Percentiles rank a stretch among this genome's conserved stretches.
These are phyloP conservation scores for Citrullus mucosospermus DNA, from an alignment of 306 rosid genomes.

Conservation along the genomic window DNA sequence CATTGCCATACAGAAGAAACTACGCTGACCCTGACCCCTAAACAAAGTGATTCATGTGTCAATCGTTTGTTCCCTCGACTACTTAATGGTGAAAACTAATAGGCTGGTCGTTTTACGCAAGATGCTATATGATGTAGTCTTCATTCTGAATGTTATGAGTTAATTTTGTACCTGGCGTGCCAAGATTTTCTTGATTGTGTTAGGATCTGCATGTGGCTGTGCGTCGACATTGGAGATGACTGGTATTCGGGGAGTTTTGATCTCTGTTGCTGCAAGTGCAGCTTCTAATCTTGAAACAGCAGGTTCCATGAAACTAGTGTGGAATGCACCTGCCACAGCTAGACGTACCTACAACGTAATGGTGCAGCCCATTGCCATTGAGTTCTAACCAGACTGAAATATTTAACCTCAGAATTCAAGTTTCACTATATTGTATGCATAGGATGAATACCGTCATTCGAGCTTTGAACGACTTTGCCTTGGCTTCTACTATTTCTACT, in stretches of 20 bases:
- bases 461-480: constrained; percentile 98
- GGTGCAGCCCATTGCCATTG: not conserved
- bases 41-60: not conserved
- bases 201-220: constrained; percentile 80
- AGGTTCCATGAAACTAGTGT: constrained; percentile 92
- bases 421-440: not conserved
- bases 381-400: not conserved
- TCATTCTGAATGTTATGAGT: not conserved
- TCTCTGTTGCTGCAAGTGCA: constrained; percentile 68
- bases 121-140: not conserved
- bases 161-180: constrained; percentile 57
- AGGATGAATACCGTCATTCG: constrained; percentile 69
- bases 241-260: constrained; percentile 77
- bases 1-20: not conserved
- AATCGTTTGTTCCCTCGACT: not conserved
- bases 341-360: constrained; percentile 49
- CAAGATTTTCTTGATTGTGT: constrained; percentile 66
- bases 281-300: constrained; percentile 96
- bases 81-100: not conserved
- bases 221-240: constrained; percentile 93
- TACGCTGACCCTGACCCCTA: not conserved
- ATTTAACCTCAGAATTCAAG: not conserved
- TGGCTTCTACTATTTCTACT: constrained; percentile 76
- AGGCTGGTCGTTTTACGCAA: not conserved
- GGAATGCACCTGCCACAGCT: constrained; percentile 98